These are phyloP conservation scores for Aspergillus proliferans DNA, from an alignment of 2,329 filamentous ascomycete genomes.

Conservation along the genomic window DNA sequence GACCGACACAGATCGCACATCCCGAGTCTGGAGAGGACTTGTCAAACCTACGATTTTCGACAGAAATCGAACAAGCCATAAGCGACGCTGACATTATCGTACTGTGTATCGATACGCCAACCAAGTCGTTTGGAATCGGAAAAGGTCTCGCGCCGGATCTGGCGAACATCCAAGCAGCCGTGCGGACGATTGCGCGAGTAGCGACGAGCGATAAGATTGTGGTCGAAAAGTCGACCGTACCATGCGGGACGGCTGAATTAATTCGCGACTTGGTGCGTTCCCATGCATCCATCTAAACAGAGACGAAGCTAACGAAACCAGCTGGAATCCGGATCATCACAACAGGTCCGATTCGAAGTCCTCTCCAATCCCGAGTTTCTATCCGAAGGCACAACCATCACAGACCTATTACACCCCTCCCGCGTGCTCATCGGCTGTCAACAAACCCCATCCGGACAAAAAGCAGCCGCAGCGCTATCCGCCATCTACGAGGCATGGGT, in stretches of 20 bases:
- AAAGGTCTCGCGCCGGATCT: slow-evolving; percentile 67
- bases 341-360: slow-evolving; percentile 63
- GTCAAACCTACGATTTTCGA: slow-evolving; percentile 68
- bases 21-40: not conserved
- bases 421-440: slow-evolving; percentile 68
- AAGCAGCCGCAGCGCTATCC: slow-evolving; percentile 58
- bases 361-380: slow-evolving; percentile 78
- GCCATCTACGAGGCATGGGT: slow-evolving; percentile 67
- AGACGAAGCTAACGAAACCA: slow-evolving; percentile 1
- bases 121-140: slow-evolving; percentile 63
- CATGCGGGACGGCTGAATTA: slow-evolving; percentile 64
- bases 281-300: not conserved
- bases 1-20: not conserved
- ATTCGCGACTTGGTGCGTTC: slow-evolving; percentile 59
- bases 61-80: slow-evolving; percentile 57
- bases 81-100: slow-evolving; percentile 65
- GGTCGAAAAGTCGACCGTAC: slow-evolving; percentile 76
- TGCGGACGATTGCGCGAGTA: slow-evolving; percentile 59
- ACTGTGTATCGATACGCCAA: slow-evolving; percentile 72
- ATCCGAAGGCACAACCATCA: slow-evolving; percentile 68
- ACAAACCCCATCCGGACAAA: slow-evolving; percentile 52
- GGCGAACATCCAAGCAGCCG: slow-evolving; percentile 64
- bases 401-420: slow-evolving; percentile 63
- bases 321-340: slow-evolving; percentile 37
- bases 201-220: slow-evolving; percentile 64